Evolutionary conservation across 352 stramenopile genomes (phyloP).

Genomic region (Globisporangium echinulatum): DNA sequence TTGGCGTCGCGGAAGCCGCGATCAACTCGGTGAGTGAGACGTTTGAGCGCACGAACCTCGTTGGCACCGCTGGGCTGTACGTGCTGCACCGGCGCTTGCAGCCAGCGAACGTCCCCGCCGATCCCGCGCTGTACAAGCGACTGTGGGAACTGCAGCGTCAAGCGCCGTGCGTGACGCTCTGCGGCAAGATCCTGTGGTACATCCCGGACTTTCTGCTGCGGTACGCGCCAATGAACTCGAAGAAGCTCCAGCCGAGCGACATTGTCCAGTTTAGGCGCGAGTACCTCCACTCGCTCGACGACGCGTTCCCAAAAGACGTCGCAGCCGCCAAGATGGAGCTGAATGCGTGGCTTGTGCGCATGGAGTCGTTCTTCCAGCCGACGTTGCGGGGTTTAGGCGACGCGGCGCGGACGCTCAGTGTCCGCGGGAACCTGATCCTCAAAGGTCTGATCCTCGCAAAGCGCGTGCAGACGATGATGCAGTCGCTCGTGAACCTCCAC

Average conservation of each 20-base stretch:
- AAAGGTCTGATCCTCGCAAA: constrained; percentile 88
- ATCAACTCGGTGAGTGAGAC: constrained; percentile 87
- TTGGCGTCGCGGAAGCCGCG: constrained; percentile 51
- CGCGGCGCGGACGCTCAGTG: constrained; percentile 61
- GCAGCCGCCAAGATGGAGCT: constrained; percentile 77
- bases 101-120: constrained; percentile 73
- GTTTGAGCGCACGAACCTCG: constrained; percentile 80
- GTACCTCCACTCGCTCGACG: constrained; percentile 75
- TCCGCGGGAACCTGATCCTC: constrained; percentile 87
- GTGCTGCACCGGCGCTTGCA: constrained; percentile 83
- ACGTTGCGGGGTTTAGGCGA: constrained; percentile 74
- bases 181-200: constrained; percentile 81
- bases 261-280: constrained; percentile 72
- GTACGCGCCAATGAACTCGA: constrained; percentile 75
- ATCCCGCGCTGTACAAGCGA: constrained; percentile 86
- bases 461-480: constrained; percentile 87
- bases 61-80: constrained; percentile 88
- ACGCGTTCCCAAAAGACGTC: constrained; percentile 72
- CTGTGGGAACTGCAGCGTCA: constrained; percentile 88
- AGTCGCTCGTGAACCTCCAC: constrained; percentile 85
- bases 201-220: constrained; percentile 85
- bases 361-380: constrained; percentile 85
- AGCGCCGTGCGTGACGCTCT: constrained; percentile 78
- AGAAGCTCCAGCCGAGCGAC: constrained; percentile 75
- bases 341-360: constrained; percentile 78